phyloP scores from a whole-genome alignment of 1,284 basidiomycete species.

The Moesziomyces aphidis region DNA sequence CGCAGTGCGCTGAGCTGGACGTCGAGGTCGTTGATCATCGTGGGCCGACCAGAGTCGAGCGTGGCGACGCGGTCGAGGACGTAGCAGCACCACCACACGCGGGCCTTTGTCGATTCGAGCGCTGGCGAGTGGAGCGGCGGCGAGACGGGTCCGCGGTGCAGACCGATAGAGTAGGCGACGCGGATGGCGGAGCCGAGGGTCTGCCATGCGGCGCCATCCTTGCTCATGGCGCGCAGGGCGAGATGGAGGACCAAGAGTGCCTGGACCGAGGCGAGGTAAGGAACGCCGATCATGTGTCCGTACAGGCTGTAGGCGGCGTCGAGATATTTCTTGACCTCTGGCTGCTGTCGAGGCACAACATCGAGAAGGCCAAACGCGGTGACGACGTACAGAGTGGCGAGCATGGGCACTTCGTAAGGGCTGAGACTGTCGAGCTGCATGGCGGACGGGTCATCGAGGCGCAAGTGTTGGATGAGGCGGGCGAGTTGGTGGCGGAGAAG shows the following conservation, averaged over 20 bases:
- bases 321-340: constrained; percentile 5
- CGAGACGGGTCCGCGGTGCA: constrained; percentile 7
- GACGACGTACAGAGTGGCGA: constrained; percentile 11
- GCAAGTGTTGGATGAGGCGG: constrained; percentile 8
- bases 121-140: constrained; percentile 11
- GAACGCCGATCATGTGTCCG: constrained; percentile 8
- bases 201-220: constrained; percentile 15
- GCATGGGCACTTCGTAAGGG: constrained; percentile 8
- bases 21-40: constrained; percentile 14
- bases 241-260: constrained; percentile 10
- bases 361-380: constrained; percentile 6
- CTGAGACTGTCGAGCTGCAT: constrained; percentile 7
- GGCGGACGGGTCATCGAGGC: constrained; percentile 3
- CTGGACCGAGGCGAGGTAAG: constrained; percentile 14
- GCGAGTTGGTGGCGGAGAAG: constrained; percentile 6
- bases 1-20: neutral
- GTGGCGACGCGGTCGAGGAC: constrained; percentile 13
- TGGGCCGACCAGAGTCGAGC: constrained; percentile 10
- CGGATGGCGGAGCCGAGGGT: constrained; percentile 9
- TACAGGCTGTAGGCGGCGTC: constrained; percentile 13
- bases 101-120: constrained; percentile 6
- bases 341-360: neutral
- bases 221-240: constrained; percentile 1
- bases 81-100: constrained; percentile 19
- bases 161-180: constrained; percentile 12